A percentile compares a stretch with the other conserved stretches of the same genome.
Conservation (phyloP, 1,284 basidiomycete genomes). For the Cryptococcus amylolentus region DNA sequence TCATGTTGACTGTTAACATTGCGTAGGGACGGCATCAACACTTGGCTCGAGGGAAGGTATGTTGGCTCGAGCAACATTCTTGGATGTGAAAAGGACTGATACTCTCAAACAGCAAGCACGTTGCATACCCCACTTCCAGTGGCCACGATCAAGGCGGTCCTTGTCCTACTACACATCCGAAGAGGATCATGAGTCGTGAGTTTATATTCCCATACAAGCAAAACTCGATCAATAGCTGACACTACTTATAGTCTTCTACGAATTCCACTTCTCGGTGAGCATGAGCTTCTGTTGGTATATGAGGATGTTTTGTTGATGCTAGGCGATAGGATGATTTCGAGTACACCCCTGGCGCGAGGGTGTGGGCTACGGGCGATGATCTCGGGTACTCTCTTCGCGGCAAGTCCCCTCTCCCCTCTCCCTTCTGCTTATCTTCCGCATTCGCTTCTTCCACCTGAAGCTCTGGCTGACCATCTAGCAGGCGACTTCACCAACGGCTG, state of each 20-base stretch:
- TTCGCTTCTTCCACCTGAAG: not conserved
- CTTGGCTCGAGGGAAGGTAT: too few relatives aligned
- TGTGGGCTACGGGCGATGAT: constrained; percentile 19
- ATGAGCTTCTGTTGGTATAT: too few relatives aligned
- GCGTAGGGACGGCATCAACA: too few relatives aligned
- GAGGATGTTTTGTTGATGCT: not conserved
- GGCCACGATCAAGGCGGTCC: too few relatives aligned
- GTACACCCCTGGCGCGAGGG: constrained; percentile 11
- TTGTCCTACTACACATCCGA: too few relatives aligned
- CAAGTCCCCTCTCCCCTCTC: not conserved
- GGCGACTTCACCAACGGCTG: constrained; percentile 23
- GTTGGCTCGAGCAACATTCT: too few relatives aligned
- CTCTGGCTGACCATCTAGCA: not conserved
- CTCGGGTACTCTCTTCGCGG: constrained; percentile 19
- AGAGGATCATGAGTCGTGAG: too few relatives aligned
- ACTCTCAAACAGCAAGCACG: too few relatives aligned
- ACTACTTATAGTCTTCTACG: constrained; percentile 23
- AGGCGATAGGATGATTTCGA: constrained; percentile 5
- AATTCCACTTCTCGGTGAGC: constrained; percentile 24
- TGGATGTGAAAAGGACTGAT: too few relatives aligned
- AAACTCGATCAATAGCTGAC: not conserved
- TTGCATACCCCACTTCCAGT: too few relatives aligned
- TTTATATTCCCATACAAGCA: too few relatives aligned
- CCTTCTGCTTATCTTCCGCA: not conserved
- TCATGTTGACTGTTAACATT: too few relatives aligned